Evolutionary conservation across 1,139 yeast genomes (phyloP), one percentile per base, ranked within the genome.

Genomic region (Komagataea norvegica): DNA sequence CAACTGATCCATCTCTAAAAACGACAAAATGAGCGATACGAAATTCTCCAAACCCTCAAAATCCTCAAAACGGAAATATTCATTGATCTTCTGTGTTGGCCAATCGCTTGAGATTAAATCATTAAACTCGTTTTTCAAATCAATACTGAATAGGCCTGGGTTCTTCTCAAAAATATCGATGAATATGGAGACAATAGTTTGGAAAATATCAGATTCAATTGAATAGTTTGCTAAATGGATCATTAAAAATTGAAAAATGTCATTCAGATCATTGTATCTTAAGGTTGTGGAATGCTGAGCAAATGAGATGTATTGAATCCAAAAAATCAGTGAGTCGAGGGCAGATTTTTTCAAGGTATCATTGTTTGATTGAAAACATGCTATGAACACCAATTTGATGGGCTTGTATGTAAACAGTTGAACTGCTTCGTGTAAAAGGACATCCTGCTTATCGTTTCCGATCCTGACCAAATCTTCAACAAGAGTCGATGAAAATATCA

Each of bases 381-480:
- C 27, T 6, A 30, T 23, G 3, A 51, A 14, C 6, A 52, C 29
- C 3, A 31, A 19, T 34, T 52, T 51, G 1, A 60, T 49, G 1
- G 53, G 41, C 2, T 49, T 51, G 41, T 56, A 69, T 1, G 68
- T 34, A 19, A 57, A 40, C 0, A 46, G 45, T 25, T 55, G 63
- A 0, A 69, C 54, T 1, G 49, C 38, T 20, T 53, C 52, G 47
- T 69, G 75, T 9, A 67, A 46, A 4, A 48, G 44, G 9, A 47
- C 49, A 50, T 38, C 40, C 40, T 33, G 34, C 34, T 40, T 18
- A 47, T 41, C 47, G 47, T 51, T 40, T 59, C 67, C 36, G 22
- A 56, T 57, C 45, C 70, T 73, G 23, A 62, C 51, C 8, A 72
- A 48, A 45, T 81, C 88, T 52, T 80, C 88, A 1, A 70, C 73